Percentiles rank a stretch among this genome's conserved stretches.
These are phyloP conservation scores for Fusarium tjaetaba DNA, from an alignment of 2,329 filamentous ascomycete species.

Conservation along the genomic window DNA sequence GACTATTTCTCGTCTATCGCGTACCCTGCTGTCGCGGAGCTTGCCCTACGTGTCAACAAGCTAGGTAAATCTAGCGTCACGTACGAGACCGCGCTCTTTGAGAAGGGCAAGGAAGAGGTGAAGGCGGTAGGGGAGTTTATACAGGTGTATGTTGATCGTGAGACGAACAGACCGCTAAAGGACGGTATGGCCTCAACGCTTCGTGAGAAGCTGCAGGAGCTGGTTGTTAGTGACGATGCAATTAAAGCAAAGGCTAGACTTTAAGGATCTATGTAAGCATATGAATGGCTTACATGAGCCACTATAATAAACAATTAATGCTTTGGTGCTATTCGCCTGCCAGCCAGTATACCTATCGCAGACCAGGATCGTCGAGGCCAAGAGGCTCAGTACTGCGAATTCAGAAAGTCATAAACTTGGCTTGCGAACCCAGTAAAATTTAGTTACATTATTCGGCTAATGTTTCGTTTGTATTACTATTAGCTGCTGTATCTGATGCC, in stretches of 20 bases:
- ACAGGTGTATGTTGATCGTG: constrained; percentile 87
- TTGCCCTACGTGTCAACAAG: constrained; percentile 83
- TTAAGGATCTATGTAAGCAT: neutral
- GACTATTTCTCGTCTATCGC: constrained; percentile 85
- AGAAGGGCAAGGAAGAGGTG: constrained; percentile 75
- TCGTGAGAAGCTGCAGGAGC: constrained; percentile 66
- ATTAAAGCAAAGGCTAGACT: constrained; percentile 21
- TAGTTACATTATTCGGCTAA: neutral
- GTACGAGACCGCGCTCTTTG: constrained; percentile 90
- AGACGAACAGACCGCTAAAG: constrained; percentile 72
- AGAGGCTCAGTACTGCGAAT: neutral
- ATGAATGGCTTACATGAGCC: neutral
- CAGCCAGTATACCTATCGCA: neutral
- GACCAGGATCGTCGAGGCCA: neutral
- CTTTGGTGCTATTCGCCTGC: neutral
- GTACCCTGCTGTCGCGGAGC: constrained; percentile 83
- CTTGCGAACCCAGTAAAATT: neutral
- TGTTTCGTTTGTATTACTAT: neutral
- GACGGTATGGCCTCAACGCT: constrained; percentile 71
- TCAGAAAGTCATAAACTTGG: neutral
- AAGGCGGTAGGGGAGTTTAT: constrained; percentile 85
- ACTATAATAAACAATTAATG: neutral
- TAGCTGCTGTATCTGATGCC: neutral
- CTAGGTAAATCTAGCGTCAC: constrained; percentile 87
- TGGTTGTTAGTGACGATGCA: constrained; percentile 52